These are phyloP conservation scores for Prunus yedoensis DNA, from an alignment of 331 rosid species.

Conservation along the genomic window DNA sequence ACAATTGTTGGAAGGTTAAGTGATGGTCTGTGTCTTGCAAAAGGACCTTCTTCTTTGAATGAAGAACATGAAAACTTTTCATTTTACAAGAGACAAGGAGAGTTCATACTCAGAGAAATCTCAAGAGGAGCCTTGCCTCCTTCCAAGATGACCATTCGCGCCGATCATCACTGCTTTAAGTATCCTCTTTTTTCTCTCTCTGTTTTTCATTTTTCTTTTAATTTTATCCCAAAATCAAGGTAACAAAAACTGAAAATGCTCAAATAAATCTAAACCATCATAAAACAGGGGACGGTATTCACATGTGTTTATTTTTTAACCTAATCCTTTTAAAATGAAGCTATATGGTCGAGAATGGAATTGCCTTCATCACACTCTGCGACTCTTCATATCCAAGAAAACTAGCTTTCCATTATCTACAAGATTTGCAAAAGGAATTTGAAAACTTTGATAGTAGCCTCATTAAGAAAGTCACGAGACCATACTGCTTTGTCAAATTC, in stretches of 20 bases:
- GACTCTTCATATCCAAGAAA: conserved; percentile 78
- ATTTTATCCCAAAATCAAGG: neutral
- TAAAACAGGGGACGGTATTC: neutral
- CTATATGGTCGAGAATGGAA: conserved; percentile 63
- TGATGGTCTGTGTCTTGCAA: conserved; percentile 70
- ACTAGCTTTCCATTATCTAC: conserved; percentile 63
- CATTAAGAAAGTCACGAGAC: conserved; percentile 46
- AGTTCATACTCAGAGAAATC: conserved; percentile 60
- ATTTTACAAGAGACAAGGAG: conserved; percentile 55
- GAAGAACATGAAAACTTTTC: conserved; percentile 45
- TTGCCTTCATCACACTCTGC: conserved; percentile 55
- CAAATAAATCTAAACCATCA: neutral
- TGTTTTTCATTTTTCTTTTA: neutral
- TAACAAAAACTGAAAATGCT: neutral
- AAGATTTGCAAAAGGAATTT: conserved; percentile 64
- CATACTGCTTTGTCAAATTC: conserved; percentile 64
- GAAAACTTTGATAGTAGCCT: conserved; percentile 52
- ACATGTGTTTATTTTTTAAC: neutral
- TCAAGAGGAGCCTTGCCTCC: conserved; percentile 54
- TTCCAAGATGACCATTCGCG: conserved; percentile 66
- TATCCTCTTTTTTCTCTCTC: conserved; percentile 28
- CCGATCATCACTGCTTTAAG: conserved; percentile 60
- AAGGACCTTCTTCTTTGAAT: conserved; percentile 46
- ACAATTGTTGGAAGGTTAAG: conserved; percentile 69
- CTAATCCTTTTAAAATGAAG: conserved; percentile 35